phyloP scores from a whole-genome alignment of 2,329 filamentous ascomycete species.

The Microcyclospora pomicola region DNA sequence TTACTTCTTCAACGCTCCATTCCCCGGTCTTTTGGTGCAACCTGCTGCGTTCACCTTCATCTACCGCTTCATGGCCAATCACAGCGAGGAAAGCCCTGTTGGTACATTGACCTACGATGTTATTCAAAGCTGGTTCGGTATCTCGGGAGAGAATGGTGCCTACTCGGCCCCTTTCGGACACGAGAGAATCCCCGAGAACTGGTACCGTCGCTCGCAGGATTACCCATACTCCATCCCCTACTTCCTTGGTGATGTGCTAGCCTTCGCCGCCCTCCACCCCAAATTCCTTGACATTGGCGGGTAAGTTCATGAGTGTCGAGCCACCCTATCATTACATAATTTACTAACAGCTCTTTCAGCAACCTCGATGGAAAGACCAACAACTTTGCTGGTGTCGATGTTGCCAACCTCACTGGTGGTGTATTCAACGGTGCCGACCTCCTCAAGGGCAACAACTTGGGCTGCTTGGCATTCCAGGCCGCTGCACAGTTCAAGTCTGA shows the following conservation, averaged over 20 bases:
- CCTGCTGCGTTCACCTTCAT: conserved; percentile 18
- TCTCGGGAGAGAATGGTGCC: conserved; percentile 10
- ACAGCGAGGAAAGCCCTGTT: conserved; percentile 10
- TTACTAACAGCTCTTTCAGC: too few species aligned
- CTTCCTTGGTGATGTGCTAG: conserved; percentile 12
- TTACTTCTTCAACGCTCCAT: conserved; percentile 22
- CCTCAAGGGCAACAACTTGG: conserved; percentile 22
- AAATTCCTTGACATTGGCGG: conserved; percentile 20
- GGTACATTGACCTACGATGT: conserved; percentile 11
- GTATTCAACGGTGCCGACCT: conserved; percentile 26
- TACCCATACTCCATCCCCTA: conserved; percentile 22
- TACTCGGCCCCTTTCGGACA: conserved; percentile 10
- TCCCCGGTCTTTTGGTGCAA: conserved; percentile 17
- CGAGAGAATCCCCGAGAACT: conserved; percentile 17
- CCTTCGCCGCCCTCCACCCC: conserved; percentile 16
- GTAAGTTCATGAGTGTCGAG: conserved; percentile 3
- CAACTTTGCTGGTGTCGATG: conserved; percentile 24
- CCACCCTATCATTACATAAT: too few species aligned
- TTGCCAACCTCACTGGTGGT: conserved; percentile 25
- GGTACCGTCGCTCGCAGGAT: conserved; percentile 17
- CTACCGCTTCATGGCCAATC: conserved; percentile 22
- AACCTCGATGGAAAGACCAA: conserved; percentile 20
- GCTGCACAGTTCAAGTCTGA: conserved; percentile 23
- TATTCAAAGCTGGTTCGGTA: conserved; percentile 14
- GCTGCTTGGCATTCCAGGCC: conserved; percentile 25